Evolutionary conservation across 2,329 filamentous ascomycete genomes (phyloP).

Genomic region (Calycina marina): DNA sequence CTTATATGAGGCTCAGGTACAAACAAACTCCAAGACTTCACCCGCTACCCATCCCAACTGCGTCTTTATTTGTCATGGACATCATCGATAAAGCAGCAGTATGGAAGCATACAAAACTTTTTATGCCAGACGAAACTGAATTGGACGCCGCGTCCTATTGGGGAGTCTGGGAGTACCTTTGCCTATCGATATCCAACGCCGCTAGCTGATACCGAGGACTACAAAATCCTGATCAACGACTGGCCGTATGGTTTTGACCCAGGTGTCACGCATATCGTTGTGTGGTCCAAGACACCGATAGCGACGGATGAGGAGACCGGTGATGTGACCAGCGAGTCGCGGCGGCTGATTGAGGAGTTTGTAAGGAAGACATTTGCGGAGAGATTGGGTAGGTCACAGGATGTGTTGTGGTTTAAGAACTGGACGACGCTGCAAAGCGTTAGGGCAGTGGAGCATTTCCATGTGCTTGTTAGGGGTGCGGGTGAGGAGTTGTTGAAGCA

Average conservation of each 20-base stretch:
- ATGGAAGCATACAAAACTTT: conserved; percentile 70
- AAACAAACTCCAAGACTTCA: conserved; percentile 58
- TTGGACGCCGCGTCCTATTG: conserved; percentile 52
- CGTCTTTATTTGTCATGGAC: conserved; percentile 69
- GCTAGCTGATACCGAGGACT: conserved; percentile 40
- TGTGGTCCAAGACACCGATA: conserved; percentile 79
- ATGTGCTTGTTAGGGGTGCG: conserved; percentile 51
- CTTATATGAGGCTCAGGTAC: conserved; percentile 22
- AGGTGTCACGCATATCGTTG: conserved; percentile 65
- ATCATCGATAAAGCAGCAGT: conserved; percentile 49
- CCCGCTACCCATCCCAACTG: conserved; percentile 67
- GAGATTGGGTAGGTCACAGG: conserved; percentile 32
- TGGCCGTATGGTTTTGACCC: conserved; percentile 75
- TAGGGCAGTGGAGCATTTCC: conserved; percentile 76
- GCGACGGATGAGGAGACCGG: conserved; percentile 55
- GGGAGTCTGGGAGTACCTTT: conserved; percentile 46
- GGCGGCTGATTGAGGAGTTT: conserved; percentile 50
- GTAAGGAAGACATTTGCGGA: conserved; percentile 54
- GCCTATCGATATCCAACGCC: conserved; percentile 29
- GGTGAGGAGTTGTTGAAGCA: conserved; percentile 34
- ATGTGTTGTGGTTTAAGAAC: conserved; percentile 83
- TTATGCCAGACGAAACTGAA: conserved; percentile 61
- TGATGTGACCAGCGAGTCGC: conserved; percentile 55
- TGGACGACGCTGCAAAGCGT: conserved; percentile 83
- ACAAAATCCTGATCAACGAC: conserved; percentile 69